Conservation (phyloP, 2,329 filamentous ascomycete species). For the Alternaria hordeiaustralica region DNA sequence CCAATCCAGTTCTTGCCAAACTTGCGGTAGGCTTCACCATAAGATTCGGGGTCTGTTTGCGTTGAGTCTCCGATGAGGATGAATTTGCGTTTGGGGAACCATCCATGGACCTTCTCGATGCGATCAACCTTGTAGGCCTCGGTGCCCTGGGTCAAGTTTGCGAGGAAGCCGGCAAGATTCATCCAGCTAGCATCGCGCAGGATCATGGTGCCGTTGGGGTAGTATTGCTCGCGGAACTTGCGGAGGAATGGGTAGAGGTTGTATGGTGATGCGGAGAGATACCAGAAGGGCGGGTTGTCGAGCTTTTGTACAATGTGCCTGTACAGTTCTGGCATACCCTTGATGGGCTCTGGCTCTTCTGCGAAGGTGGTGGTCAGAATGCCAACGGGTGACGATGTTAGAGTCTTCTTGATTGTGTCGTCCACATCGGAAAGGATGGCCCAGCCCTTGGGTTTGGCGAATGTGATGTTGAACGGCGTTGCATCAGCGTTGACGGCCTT, state of each 20-base stretch:
- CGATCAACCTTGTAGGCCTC: slow-evolving; percentile 85
- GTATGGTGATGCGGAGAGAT: slow-evolving; percentile 91
- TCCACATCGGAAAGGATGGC: slow-evolving; percentile 88
- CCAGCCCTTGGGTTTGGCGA: slow-evolving; percentile 81
- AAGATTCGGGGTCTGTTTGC: slow-evolving; percentile 88
- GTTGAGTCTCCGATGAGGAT: slow-evolving; percentile 90
- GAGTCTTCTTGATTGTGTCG: slow-evolving; percentile 92
- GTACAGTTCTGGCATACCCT: slow-evolving; percentile 88
- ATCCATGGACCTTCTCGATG: slow-evolving; percentile 77
- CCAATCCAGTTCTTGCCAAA: slow-evolving; percentile 78
- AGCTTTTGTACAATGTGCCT: slow-evolving; percentile 64
- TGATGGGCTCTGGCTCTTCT: slow-evolving; percentile 71
- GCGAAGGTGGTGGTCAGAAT: slow-evolving; percentile 86
- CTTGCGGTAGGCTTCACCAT: slow-evolving; percentile 75
- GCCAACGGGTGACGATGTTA: slow-evolving; percentile 78
- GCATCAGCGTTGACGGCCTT: slow-evolving; percentile 45
- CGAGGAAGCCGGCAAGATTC: slow-evolving; percentile 79
- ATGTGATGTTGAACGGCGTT: slow-evolving; percentile 72
- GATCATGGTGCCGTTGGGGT: slow-evolving; percentile 79
- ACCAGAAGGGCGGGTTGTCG: slow-evolving; percentile 79
- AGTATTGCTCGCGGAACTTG: slow-evolving; percentile 73
- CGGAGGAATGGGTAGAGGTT: slow-evolving; percentile 90
- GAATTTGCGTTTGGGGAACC: slow-evolving; percentile 80
- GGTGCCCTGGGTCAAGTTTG: slow-evolving; percentile 79
- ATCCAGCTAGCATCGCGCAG: slow-evolving; percentile 87